Base-by-base conservation (phyloP, 352 stramenopile species). In the Globisporangium takayamanum region DNA sequence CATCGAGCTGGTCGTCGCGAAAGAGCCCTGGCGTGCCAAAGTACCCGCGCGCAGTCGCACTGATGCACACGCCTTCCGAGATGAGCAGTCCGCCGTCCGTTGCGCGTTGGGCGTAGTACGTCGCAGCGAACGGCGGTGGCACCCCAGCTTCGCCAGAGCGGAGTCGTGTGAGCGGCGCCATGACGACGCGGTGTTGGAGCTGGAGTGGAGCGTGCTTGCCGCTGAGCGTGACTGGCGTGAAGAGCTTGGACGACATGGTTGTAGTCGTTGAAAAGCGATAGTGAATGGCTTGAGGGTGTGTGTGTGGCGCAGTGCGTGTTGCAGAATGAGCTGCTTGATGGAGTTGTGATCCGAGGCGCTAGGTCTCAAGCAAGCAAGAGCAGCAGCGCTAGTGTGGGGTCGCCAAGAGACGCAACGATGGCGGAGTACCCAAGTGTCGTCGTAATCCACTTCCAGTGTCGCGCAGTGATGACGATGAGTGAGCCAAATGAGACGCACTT, bases 101-200 rank as follows among this genome's bases (percentile, higher is more conserved):
- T n/a, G 78, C 59, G 30, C 78, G 72, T 45, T 89, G 78, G 8
- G 33, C 42, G 60, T 91, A 91, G 68, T 89, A 90, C 47, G 70
- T 77, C 55, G 63, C 74, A n/a, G 69, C 68, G 15, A 86, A 55
- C 15, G 60, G 22, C 11, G 64, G 72, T 46, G 78, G 76, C 47
- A 72, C 64, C 25, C 73, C 72, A 5, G 73, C 59, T 36, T 78
- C 74, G 28, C 62, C 74, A 20, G 68, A 72, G 39, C 67, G 70
- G n/a, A 75, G 55, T 2, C 63, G 70, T 50, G 78, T 91, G 36
- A 91, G 67, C n/a, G 80, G 80, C 44, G 80, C 80, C 73, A 91
- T 84, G 8, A 80, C 76, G 28, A 91, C 69, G 62, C 80, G 76
- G 55, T 91, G 78, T 53, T 78, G 63, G 30, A 90, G 65, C 55